Percentiles rank a stretch among this genome's conserved stretches.
Evolutionary conservation across 2,329 filamentous ascomycete genomes (phyloP).

Genomic region (Didymella lethalis): DNA sequence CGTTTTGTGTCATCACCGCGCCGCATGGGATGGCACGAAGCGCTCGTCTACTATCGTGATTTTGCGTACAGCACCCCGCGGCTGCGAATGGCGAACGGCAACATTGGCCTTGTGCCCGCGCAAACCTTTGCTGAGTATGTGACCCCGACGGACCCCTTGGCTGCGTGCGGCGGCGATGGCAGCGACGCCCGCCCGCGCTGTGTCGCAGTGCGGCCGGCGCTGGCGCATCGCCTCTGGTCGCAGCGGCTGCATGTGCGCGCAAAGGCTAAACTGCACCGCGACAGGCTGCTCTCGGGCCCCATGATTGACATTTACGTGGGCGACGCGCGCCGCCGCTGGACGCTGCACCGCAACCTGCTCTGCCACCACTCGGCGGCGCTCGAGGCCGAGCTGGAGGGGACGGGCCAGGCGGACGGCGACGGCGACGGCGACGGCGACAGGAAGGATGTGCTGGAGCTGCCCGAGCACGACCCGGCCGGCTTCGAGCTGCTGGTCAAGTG

Average conservation of each 20-base stretch:
- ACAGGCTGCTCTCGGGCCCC: slow-evolving; percentile 62
- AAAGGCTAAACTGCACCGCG: slow-evolving; percentile 56
- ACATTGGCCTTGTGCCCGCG: slow-evolving; percentile 58
- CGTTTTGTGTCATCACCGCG: slow-evolving; percentile 27
- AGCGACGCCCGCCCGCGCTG: slow-evolving; percentile 23
- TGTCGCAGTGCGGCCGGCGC: slow-evolving; percentile 42
- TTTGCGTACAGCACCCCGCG: slow-evolving; percentile 56
- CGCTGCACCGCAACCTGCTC: slow-evolving; percentile 61
- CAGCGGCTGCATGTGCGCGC: slow-evolving; percentile 50
- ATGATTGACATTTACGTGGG: slow-evolving; percentile 63
- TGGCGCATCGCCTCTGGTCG: slow-evolving; percentile 49
- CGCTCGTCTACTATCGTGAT: slow-evolving; percentile 49
- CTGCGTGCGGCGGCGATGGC: slow-evolving; percentile 10
- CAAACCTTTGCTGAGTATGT: slow-evolving; percentile 63
- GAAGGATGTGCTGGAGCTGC: slow-evolving; percentile 56
- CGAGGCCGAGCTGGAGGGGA: slow-evolving; percentile 50
- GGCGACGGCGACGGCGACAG: slow-evolving; percentile 36
- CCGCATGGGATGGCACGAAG: slow-evolving; percentile 50
- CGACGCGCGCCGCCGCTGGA: slow-evolving; percentile 57
- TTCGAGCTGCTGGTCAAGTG: slow-evolving; percentile 65
- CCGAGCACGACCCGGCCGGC: slow-evolving; percentile 59
- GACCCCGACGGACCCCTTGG: slow-evolving; percentile 29
- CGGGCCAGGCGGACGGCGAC: slow-evolving; percentile 20
- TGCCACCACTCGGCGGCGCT: slow-evolving; percentile 61
- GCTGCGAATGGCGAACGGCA: slow-evolving; percentile 56